Conservation (phyloP, 305 asterid species). For the Solanum chacoense region DNA sequence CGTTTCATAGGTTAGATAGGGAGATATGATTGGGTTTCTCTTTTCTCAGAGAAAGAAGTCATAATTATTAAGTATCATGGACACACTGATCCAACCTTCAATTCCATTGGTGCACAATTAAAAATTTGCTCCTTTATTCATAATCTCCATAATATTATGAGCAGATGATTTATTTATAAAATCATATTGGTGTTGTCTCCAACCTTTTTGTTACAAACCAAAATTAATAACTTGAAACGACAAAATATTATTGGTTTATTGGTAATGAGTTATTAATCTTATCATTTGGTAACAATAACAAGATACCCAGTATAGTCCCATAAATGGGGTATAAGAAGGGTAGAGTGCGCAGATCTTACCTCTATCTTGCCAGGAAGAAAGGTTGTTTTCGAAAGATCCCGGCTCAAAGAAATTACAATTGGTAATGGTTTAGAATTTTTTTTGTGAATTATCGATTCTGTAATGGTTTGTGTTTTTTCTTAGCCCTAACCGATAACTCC, state of each 20-base stretch:
- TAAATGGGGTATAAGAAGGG: not conserved
- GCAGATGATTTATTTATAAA: not conserved
- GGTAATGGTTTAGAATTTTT: not conserved
- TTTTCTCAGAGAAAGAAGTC: not conserved
- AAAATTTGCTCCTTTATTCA: not conserved
- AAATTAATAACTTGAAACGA: not conserved
- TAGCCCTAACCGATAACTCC: not conserved
- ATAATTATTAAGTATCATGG: not conserved
- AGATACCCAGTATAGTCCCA: not conserved
- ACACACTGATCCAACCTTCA: not conserved
- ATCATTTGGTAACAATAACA: not conserved
- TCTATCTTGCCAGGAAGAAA: not conserved
- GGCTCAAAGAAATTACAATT: not conserved
- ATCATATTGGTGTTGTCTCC: not conserved
- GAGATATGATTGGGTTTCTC: not conserved
- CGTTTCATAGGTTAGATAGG: not conserved
- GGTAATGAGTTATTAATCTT: not conserved
- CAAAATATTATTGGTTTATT: not conserved
- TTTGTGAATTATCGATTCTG: not conserved
- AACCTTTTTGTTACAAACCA: not conserved
- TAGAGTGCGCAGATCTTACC: not conserved
- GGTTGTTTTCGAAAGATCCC: not conserved
- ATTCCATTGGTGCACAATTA: not conserved
- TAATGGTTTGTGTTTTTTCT: not conserved
- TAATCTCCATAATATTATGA: not conserved